phyloP scores from a whole-genome alignment of 352 stramenopile species.

The Phytophthora cryptogea region DNA sequence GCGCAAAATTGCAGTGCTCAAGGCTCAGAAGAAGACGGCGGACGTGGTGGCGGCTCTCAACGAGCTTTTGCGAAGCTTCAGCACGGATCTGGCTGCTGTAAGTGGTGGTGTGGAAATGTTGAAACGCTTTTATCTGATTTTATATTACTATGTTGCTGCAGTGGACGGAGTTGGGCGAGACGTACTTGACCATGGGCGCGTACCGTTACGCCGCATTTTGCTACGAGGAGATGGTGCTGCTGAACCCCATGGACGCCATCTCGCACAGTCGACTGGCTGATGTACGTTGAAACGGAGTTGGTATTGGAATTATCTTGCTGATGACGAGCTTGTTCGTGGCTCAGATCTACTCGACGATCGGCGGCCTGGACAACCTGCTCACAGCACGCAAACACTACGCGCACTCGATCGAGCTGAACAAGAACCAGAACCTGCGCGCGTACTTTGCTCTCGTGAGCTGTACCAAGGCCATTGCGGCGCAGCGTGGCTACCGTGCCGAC shows the following conservation, averaged over 20 bases:
- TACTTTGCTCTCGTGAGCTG: constrained; percentile 57
- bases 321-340: too few relatives aligned
- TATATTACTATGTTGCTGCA: constrained; percentile 12
- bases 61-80: constrained; percentile 59
- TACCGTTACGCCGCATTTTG: constrained; percentile 72
- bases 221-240: constrained; percentile 74
- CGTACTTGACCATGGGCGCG: constrained; percentile 53
- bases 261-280: constrained; percentile 66
- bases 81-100: constrained; percentile 58
- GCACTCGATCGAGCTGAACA: constrained; percentile 71
- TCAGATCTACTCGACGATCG: constrained; percentile 69
- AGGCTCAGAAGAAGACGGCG: constrained; percentile 63
- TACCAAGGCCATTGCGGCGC: constrained; percentile 55
- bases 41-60: constrained; percentile 64
- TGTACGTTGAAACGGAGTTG: constrained; percentile 29
- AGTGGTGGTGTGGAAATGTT: constrained; percentile 9
- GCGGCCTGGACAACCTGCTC: constrained; percentile 58
- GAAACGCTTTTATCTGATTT: constrained; percentile 10
- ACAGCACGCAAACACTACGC: constrained; percentile 74
- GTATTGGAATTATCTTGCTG: neutral
- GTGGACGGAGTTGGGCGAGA: constrained; percentile 70
- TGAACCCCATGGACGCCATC: constrained; percentile 73
- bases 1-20: constrained; percentile 67
- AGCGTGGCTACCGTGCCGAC: constrained; percentile 49
- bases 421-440: constrained; percentile 57